A percentile compares a stretch with the other conserved stretches of the same genome.
phyloP scores from a whole-genome alignment of 805 yeast genomes.

The Candida montana region DNA sequence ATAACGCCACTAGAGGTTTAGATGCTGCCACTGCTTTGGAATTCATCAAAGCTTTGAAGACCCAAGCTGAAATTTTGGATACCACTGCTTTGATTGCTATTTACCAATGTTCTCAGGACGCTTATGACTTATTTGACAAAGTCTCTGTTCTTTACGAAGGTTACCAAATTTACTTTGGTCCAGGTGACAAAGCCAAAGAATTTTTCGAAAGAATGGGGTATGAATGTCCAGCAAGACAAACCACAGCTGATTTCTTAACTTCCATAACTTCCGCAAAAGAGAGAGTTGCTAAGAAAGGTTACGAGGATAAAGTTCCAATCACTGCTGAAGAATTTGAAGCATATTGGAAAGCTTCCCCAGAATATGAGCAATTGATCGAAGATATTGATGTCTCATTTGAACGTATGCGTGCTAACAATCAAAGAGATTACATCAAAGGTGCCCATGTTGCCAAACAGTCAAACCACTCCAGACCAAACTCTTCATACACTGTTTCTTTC shows the following conservation, averaged over 20 bases:
- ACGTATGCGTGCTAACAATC: conserved; percentile 8
- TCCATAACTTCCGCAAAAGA: conserved; percentile 48
- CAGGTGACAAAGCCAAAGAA: conserved; percentile 35
- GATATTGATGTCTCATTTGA: conserved; percentile 36
- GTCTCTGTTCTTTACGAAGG: conserved; percentile 48
- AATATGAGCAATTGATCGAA: conserved; percentile 31
- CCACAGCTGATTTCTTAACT: conserved; percentile 52
- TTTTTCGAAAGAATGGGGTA: conserved; percentile 48
- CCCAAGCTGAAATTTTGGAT: conserved; percentile 39
- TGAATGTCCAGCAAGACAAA: conserved; percentile 46
- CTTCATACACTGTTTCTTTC: conserved; percentile 46
- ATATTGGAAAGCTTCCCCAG: conserved; percentile 40
- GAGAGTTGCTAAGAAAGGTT: conserved; percentile 36
- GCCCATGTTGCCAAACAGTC: conserved; percentile 46
- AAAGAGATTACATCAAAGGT: conserved; percentile 27
- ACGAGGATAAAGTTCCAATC: conserved; percentile 41
- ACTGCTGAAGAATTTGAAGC: conserved; percentile 45
- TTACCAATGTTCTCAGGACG: conserved; percentile 47
- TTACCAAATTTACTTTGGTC: conserved; percentile 46
- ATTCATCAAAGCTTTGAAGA: conserved; percentile 44
- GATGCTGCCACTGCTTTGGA: conserved; percentile 56
- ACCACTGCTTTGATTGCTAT: conserved; percentile 53
- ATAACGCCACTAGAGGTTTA: conserved; percentile 55
- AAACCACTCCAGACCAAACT: conserved; percentile 34
- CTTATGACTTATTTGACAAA: conserved; percentile 46